These are phyloP conservation scores for Pyronema domesticum DNA, from an alignment of 495 filamentous ascomycete species.

Conservation along the genomic window DNA sequence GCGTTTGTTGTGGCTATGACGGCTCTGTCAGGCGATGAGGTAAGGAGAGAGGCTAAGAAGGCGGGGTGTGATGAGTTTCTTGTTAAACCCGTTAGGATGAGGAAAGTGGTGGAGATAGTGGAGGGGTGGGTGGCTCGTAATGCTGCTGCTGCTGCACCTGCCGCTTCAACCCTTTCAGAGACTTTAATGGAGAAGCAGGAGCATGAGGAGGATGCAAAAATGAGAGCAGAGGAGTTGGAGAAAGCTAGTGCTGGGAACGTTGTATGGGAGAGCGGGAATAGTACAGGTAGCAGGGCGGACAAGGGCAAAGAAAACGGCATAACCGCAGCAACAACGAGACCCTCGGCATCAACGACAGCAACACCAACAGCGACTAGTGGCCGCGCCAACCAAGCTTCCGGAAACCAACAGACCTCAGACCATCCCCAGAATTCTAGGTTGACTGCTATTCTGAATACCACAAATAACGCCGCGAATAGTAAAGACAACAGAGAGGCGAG, in stretches of 20 bases:
- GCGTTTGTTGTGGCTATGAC: constrained; percentile 50
- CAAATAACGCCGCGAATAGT: no score
- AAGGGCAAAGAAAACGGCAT: no score
- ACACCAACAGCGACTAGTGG: no score
- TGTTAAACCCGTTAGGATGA: constrained; percentile 44
- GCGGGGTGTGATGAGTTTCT: constrained; percentile 55
- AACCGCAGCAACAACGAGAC: no score
- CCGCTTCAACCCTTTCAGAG: no score
- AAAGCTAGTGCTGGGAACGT: not conserved
- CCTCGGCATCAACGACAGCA: no score
- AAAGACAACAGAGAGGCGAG: no score
- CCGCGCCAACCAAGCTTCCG: no score
- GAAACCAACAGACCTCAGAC: no score
- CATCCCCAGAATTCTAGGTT: no score
- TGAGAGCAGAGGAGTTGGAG: constrained; percentile 7
- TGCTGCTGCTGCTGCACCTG: constrained; percentile 3
- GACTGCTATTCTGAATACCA: no score
- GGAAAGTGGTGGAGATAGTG: constrained; percentile 14
- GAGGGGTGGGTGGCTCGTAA: not conserved
- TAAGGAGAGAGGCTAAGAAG: constrained; percentile 46
- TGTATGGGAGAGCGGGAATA: not conserved
- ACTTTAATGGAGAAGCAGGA: not conserved
- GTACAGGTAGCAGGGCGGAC: not conserved
- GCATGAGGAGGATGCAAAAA: constrained; percentile 10
- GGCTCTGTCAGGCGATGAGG: constrained; percentile 42